Evolutionary conservation across 2,329 filamentous ascomycete species (phyloP).

Genomic region (Laburnicola sp.): DNA sequence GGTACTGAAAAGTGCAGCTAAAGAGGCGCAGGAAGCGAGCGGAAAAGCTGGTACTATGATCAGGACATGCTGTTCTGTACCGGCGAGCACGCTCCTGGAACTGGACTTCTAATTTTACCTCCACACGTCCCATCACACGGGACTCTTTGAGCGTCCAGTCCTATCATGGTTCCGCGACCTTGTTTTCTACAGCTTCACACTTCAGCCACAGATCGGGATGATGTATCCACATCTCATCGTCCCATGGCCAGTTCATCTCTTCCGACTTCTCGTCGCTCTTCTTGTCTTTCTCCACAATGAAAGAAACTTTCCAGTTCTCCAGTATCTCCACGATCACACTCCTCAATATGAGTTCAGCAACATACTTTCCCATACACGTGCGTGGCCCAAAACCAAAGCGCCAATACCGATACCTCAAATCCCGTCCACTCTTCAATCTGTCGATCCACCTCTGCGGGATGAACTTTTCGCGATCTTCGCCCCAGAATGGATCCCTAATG

Average conservation of each 20-base stretch:
- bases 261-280: neutral
- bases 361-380: constrained; percentile 49
- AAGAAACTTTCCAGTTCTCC: too few species aligned
- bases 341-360: constrained; percentile 35
- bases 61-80: constrained; percentile 1
- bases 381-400: constrained; percentile 52
- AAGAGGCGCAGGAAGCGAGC: neutral
- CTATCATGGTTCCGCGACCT: neutral
- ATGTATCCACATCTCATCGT: constrained; percentile 2
- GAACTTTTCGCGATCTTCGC: constrained; percentile 39
- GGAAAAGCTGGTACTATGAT: constrained; percentile 1
- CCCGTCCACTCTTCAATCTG: constrained; percentile 13
- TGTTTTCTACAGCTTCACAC: neutral
- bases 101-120: constrained; percentile 5
- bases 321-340: too few species aligned
- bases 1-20: neutral
- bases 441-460: constrained; percentile 31
- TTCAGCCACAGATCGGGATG: neutral
- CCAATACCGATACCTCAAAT: constrained; percentile 47
- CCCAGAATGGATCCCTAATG: constrained; percentile 47
- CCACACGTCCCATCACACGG: neutral
- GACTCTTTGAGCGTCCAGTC: neutral
- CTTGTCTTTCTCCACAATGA: neutral
- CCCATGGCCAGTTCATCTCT: neutral
- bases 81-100: constrained; percentile 1